Evolutionary conservation across 306 rosid genomes (phyloP).

Genomic region (Fragaria iinumae): DNA sequence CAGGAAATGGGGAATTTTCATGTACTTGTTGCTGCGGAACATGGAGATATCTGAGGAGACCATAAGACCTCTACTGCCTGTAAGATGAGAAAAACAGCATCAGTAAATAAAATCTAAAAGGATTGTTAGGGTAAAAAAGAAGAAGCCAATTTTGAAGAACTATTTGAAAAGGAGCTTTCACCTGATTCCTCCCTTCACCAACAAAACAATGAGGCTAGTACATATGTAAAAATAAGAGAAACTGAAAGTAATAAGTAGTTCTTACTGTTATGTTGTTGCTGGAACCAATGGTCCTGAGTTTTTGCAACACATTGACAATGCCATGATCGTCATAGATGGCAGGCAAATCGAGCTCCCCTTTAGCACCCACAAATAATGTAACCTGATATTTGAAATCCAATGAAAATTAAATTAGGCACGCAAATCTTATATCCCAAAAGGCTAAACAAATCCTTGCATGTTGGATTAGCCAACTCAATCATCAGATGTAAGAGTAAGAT

Average conservation of each 20-base stretch:
- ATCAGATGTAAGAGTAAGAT: neutral
- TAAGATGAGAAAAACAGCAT: too few species aligned
- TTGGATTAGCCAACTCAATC: neutral
- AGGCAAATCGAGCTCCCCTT: neutral
- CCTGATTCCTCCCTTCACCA: too few species aligned
- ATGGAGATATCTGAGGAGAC: too few species aligned
- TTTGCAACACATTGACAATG: neutral
- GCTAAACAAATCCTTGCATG: neutral
- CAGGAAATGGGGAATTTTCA: too few species aligned
- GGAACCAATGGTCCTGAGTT: neutral
- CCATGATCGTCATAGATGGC: neutral
- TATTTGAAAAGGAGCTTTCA: too few species aligned
- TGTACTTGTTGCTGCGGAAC: too few species aligned
- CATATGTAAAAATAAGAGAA: too few species aligned
- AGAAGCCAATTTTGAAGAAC: too few species aligned
- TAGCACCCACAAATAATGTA: neutral
- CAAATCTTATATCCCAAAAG: neutral
- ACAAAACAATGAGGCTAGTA: too few species aligned
- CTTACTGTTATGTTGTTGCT: neutral
- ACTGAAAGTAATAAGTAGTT: neutral
- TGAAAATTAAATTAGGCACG: neutral
- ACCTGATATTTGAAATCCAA: neutral
- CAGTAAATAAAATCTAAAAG: too few species aligned
- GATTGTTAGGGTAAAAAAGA: too few species aligned
- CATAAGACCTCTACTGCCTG: too few species aligned